Evolutionary conservation across 768 basidiomycete species (phyloP).

Genomic region (Cantharellus anzutake): DNA sequence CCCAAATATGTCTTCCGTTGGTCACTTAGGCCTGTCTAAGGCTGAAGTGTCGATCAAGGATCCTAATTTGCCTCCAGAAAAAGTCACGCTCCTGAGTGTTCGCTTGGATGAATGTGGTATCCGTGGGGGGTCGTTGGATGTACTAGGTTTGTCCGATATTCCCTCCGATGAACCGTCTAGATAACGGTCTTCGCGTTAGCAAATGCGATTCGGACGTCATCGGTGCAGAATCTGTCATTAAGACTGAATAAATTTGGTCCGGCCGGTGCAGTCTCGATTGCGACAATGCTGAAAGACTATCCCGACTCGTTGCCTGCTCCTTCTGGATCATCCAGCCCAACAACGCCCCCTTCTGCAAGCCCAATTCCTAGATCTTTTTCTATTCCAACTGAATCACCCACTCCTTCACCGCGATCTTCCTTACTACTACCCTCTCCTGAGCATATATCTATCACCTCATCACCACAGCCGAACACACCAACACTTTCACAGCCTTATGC

Average conservation of each 20-base stretch:
- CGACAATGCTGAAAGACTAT: slow-evolving; percentile 93
- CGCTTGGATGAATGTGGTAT: slow-evolving; percentile 76
- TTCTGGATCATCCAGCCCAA: slow-evolving; percentile 1
- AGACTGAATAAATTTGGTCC: slow-evolving; percentile 74
- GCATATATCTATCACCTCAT: slow-evolving; percentile 16
- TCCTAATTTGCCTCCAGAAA: neutral
- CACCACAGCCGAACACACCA: slow-evolving; percentile 3
- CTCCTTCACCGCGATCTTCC: neutral
- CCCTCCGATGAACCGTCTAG: neutral
- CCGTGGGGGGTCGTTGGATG: slow-evolving; percentile 54
- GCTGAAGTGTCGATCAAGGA: neutral
- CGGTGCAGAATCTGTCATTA: slow-evolving; percentile 73
- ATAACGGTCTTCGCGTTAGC: slow-evolving; percentile 25
- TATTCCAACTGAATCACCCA: neutral
- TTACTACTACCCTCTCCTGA: slow-evolving; percentile 16
- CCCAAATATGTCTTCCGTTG: neutral
- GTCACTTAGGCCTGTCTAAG: neutral
- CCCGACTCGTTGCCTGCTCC: slow-evolving; percentile 30
- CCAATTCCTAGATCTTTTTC: neutral
- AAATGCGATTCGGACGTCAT: slow-evolving; percentile 64
- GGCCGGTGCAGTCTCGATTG: slow-evolving; percentile 76
- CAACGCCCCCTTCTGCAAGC: neutral
- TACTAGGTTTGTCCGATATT: slow-evolving; percentile 39
- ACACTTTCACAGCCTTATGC: neutral
- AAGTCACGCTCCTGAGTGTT: slow-evolving; percentile 42